Base-by-base conservation (phyloP, 768 basidiomycete genomes). In the Kwoniella shandongensis region DNA sequence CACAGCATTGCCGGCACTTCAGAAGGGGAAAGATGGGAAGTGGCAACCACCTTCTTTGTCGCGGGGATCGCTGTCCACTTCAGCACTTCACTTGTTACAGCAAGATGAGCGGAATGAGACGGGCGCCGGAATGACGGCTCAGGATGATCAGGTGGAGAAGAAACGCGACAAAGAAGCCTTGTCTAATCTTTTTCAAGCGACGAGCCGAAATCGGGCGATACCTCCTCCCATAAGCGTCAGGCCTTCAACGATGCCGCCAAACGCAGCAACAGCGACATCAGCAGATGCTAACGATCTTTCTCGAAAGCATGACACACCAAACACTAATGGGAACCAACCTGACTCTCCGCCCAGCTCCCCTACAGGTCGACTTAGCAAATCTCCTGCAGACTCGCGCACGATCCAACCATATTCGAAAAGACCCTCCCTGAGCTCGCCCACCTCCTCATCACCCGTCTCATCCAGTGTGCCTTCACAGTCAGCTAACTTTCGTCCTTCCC, bases 1-100 rank as follows among this genome's bases (percentile, higher is more conserved):
- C 1, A 45, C 65, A 5, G 60, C 47, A 2, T 30, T 62, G 10
- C 70, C 70, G 13, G 59, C 62, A 10, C 61, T 67, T 40, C 65
- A 66, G 49, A 61, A 61, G 40, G 70, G 60, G 3, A 49, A 62
- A 6, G 66, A 72, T 52, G 70, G 70, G 20, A 63, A 53, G 54
- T 72, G 70, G 70, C 70, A 72, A 50, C 56, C 61, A 17, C 70
- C 70, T 18, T 69, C 67, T 3, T 40, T 72, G n/a, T 72, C 70
- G 3, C 41, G 63, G 26, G 70, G 70, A 10, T 72, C 70, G 15
- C 50, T 69, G 50, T 72, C 70, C 6, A 72, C 70, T 10, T 69
- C 70, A 7, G 67, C 65, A 12, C 44, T 69, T n/a, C 38, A 44
- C 5, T 30, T 38, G 7, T 30, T 35, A 35, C 47, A 29, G 6